A percentile compares a stretch with the other conserved stretches of the same genome.
Evolutionary conservation across 371 early-diverging fungal species (phyloP).

Genomic region (Mucor piriformis): DNA sequence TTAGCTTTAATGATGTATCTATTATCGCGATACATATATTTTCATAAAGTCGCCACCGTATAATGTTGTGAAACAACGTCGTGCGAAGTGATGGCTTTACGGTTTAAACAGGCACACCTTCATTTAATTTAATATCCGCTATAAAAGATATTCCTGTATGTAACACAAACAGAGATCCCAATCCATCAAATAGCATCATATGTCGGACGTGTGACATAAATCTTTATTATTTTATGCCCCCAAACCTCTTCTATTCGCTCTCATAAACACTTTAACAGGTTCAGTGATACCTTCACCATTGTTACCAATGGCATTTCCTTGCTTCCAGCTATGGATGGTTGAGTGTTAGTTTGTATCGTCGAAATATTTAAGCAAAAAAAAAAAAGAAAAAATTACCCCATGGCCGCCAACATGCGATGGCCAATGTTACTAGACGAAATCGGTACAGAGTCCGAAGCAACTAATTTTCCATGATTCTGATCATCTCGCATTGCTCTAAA

Average conservation of each 20-base stretch:
- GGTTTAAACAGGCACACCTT: no score
- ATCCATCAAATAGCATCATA: no score
- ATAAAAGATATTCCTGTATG: no score
- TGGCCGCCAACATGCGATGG: constrained; percentile 77
- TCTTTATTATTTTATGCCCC: constrained; percentile 48
- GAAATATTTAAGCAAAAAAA: neutral
- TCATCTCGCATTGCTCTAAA: constrained; percentile 4
- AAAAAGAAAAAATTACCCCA: constrained; percentile 55
- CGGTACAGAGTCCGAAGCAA: constrained; percentile 67
- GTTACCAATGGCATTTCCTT: constrained; percentile 81
- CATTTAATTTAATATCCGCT: neutral
- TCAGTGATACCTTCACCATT: constrained; percentile 77
- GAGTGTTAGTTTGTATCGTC: neutral
- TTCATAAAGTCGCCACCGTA: no score
- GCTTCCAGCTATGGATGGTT: constrained; percentile 46
- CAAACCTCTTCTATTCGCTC: constrained; percentile 75
- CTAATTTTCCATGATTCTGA: constrained; percentile 40
- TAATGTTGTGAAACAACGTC: no score
- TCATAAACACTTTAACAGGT: constrained; percentile 83
- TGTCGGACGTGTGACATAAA: no score
- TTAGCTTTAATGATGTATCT: no score
- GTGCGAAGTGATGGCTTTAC: no score
- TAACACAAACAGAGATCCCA: no score
- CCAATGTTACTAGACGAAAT: constrained; percentile 75
- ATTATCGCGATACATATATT: no score